These are phyloP conservation scores for Entomortierella parvispora DNA, from an alignment of 192 early-diverging fungal species.

Conservation along the genomic window DNA sequence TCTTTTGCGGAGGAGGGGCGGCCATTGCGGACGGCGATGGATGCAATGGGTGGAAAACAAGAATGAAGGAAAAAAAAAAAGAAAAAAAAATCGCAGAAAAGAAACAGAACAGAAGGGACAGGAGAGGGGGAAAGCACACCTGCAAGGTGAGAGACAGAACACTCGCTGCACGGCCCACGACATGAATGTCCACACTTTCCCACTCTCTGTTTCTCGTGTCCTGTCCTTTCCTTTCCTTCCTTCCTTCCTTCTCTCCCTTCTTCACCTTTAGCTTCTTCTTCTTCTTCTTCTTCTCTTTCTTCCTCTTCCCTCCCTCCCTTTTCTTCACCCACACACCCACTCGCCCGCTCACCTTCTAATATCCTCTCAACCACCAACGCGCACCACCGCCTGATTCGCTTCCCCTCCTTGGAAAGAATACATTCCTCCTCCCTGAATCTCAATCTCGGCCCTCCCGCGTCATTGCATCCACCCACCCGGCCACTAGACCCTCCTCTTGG, in stretches of 20 bases:
- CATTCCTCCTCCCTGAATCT: too few species aligned
- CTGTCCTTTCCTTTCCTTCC: not conserved
- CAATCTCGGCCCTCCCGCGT: too few species aligned
- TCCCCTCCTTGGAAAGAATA: too few species aligned
- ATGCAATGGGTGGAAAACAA: not conserved
- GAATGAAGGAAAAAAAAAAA: not conserved
- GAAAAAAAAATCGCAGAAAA: not conserved
- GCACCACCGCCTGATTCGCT: too few species aligned
- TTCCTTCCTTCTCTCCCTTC: not conserved
- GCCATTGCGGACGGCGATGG: not conserved
- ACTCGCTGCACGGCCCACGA: not conserved
- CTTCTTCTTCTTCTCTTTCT: not conserved
- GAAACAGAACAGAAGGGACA: not conserved
- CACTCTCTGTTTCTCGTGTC: not conserved
- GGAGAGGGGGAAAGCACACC: not conserved
- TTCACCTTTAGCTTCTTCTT: not conserved
- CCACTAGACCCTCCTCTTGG: too few species aligned
- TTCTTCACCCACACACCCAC: not conserved
- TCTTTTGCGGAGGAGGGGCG: slow-evolving; percentile 9
- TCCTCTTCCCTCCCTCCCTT: not conserved
- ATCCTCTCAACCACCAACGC: too few species aligned
- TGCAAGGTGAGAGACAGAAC: too few species aligned
- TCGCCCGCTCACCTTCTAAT: slow-evolving; percentile 7
- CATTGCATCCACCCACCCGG: too few species aligned
- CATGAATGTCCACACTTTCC: not conserved